Evolutionary conservation across 257 asterid genomes (phyloP).

Genomic region (Gardenia jasminoides): DNA sequence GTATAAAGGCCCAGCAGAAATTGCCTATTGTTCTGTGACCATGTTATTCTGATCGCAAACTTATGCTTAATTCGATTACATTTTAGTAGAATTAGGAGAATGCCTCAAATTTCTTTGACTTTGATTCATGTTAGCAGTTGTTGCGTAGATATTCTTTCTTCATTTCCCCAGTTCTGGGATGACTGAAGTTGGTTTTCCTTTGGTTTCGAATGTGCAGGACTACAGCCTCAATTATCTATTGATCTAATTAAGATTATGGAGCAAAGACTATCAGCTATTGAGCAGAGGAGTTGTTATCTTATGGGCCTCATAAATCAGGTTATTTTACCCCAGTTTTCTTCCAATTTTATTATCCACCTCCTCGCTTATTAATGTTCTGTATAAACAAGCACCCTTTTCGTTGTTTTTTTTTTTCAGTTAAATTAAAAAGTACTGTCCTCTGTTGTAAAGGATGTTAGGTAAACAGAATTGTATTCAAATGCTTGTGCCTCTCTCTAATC

Average conservation of each 20-base stretch:
- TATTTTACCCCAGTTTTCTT: slow-evolving; percentile 1
- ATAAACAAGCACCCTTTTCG: slow-evolving; percentile 9
- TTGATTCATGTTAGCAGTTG: not conserved
- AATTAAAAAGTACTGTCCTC: too few relatives aligned
- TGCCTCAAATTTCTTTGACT: too few relatives aligned
- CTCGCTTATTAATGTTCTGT: slow-evolving; percentile 20
- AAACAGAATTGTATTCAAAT: not conserved
- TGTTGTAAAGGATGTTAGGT: not conserved
- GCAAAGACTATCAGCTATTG: slow-evolving; percentile 59
- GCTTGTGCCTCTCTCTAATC: not conserved
- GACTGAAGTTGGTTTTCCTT: not conserved
- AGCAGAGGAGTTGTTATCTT: slow-evolving; percentile 58
- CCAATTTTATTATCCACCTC: not conserved
- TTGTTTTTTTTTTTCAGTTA: slow-evolving; percentile 4
- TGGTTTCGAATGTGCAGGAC: slow-evolving; percentile 21
- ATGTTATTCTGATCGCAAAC: too few relatives aligned
- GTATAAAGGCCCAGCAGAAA: too few relatives aligned
- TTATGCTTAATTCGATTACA: too few relatives aligned
- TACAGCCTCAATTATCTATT: slow-evolving; percentile 57
- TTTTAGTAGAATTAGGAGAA: too few relatives aligned
- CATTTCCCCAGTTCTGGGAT: not conserved
- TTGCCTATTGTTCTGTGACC: too few relatives aligned
- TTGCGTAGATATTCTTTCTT: too few relatives aligned
- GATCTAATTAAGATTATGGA: slow-evolving; percentile 83
- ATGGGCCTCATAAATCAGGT: slow-evolving; percentile 60